These are phyloP conservation scores for Blastobotrys indianensis DNA, from an alignment of 1,139 yeast genomes.

Conservation along the genomic window DNA sequence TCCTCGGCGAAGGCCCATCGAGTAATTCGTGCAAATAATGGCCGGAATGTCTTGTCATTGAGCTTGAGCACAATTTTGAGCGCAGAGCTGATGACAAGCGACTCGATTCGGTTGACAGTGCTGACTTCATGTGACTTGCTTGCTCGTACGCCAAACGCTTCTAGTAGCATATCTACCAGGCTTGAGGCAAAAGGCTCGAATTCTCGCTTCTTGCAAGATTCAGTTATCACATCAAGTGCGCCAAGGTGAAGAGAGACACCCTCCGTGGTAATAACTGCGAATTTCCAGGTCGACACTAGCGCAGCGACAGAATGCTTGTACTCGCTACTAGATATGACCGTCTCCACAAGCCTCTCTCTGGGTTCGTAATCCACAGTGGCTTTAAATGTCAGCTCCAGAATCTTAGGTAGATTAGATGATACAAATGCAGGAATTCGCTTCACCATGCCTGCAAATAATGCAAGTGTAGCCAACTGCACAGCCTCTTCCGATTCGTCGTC, in stretches of 20 bases:
- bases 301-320: conserved; percentile 55
- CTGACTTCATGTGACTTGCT: conserved; percentile 57
- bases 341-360: conserved; percentile 58
- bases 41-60: conserved; percentile 90
- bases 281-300: conserved; percentile 59
- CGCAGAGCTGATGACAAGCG: conserved; percentile 67
- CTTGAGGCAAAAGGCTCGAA: conserved; percentile 66
- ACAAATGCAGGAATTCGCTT: conserved; percentile 86
- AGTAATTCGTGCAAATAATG: conserved; percentile 78
- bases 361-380: conserved; percentile 50
- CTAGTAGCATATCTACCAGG: conserved; percentile 65
- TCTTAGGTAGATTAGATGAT: conserved; percentile 58
- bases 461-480: conserved; percentile 50
- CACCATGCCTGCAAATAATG: conserved; percentile 67
- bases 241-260: conserved; percentile 68
- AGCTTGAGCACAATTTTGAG: conserved; percentile 78
- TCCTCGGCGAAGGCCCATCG: conserved; percentile 92
- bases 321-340: conserved; percentile 66
- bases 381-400: conserved; percentile 52
- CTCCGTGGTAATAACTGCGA: conserved; percentile 40
- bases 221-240: conserved; percentile 59
- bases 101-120: conserved; percentile 75
- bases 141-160: conserved; percentile 52
- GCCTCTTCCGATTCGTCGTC: conserved; percentile 26
- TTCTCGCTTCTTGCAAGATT: conserved; percentile 62